phyloP scores from a whole-genome alignment of 2,329 filamentous ascomycete genomes.

The Cladosporium velox region DNA sequence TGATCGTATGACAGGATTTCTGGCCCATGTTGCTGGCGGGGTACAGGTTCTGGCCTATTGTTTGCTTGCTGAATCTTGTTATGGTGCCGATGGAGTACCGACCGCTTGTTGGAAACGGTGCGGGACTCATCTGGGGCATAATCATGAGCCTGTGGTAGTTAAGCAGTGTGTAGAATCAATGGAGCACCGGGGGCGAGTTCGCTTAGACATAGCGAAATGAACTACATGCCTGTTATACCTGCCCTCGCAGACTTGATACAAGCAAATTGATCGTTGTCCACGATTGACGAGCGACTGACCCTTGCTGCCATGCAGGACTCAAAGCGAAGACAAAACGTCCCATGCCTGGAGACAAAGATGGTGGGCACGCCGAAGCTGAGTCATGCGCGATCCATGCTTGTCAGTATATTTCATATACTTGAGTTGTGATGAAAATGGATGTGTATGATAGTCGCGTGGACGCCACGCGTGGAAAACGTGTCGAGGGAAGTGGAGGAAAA shows the following conservation, averaged over 20 bases:
- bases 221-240: background rate
- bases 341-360: background rate
- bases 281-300: background rate
- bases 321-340: background rate
- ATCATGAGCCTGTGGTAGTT: conserved; percentile 17
- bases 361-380: background rate
- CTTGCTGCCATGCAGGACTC: background rate
- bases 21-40: conserved; percentile 65
- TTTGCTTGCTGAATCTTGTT: conserved; percentile 70
- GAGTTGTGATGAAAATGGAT: background rate
- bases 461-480: background rate
- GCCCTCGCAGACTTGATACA: background rate
- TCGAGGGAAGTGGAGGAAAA: conserved; percentile 3
- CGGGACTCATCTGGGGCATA: conserved; percentile 10
- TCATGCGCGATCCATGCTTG: background rate
- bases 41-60: conserved; percentile 70
- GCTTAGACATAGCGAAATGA: background rate
- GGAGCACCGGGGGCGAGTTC: background rate
- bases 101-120: conserved; percentile 10
- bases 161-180: background rate
- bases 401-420: background rate
- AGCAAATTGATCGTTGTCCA: background rate
- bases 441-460: background rate
- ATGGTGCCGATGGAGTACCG: conserved; percentile 65
- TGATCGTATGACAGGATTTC: conserved; percentile 26